Evolutionary conservation across 2,329 filamentous ascomycete genomes (phyloP), one percentile per base, ranked within the genome.

Genomic region (Cladosporium sp.): DNA sequence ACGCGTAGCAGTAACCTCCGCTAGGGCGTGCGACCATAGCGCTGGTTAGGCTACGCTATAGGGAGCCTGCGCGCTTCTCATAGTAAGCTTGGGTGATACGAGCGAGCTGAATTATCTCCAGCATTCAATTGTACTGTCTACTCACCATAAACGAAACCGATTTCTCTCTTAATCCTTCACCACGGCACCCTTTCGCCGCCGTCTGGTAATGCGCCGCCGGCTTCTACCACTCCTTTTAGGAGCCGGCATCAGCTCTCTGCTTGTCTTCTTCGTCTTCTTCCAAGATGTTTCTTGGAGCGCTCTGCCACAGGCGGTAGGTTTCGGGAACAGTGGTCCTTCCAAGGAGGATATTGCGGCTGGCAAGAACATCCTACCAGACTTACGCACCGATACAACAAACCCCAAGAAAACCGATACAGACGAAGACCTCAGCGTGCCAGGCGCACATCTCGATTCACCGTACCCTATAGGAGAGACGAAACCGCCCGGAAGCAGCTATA

Each of bases 401-500:
- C 51, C 65, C 41, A 41, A 62, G 21, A 64, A 66, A 12, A 60
- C 52, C 3, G 75, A 76, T 68, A 69, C 71, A 30, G 69, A 36
- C 12, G 60, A 63, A 41, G 60, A 63, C n/a, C 60, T 63, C 49
- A 63, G 60, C 24, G 36, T 72, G 65, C 69, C 74, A 7, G 71
- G 72, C 59, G 68, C 73, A 57, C 70, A 74, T 34, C 64, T 67
- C 30, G 67, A 64, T 58, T 71, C 68, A 38, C 74, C 72, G 3
- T 75, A 75, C 65, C 68, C 74, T n/a, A 38, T 73, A 36, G 75
- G 77, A 3, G 70, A 73, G 3, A 75, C 78, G 8, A 82, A 83
- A 66, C 80, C 83, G 0, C 70, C 78, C 0, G 82, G 81, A 1
- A 78, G 80, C 67, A 81, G 81, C 49, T 88, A 86, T 71, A 84